Evolutionary conservation across 495 filamentous ascomycete genomes (phyloP), one percentile per base, ranked within the genome.

Genomic region (Trichoderma erinaceum): DNA sequence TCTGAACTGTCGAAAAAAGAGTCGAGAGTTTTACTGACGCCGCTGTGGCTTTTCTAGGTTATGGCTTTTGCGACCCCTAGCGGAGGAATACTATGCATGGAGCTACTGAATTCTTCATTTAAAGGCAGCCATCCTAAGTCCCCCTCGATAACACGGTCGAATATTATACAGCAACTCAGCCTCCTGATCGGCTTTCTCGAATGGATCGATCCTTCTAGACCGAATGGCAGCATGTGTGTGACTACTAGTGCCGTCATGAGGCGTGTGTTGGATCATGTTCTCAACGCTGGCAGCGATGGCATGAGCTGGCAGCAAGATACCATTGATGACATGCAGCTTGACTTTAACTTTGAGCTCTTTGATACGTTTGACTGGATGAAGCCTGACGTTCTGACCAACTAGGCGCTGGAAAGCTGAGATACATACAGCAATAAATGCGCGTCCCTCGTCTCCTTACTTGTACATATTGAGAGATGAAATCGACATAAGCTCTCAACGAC

Each of bases 151-250:
- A 85, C 86, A 0, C 82, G 86, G 13, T 85, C 87, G 1, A 84
- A 86, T 69, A 78, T 85, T 8, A 86, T 89, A 50, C 87, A 88
- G 58, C 87, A 88, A 66, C 78, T 89, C 6, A 88, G 86, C 67
- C 81, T 88, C 13, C 86, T 90, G 58, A 78, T 88, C 21, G 86
- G 84, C 0, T 82, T 81, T 46, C 75, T 89, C 4, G 82, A 82
- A 3, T 84, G 84, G 78, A 79, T 89, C 0, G 75, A 78, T 4
- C 85, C 85, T 1, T 81, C 77, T 0, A 82, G 83, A 32, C 82
- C 84, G 10, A 85, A 86, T 66, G 85, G 82, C 44, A 76, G 77
- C 11, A 77, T 82, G 4, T 89, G 84, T 73, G 77, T 71, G 32
- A 77, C 77, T 15, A 80, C 76, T 10, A 73, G 76, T 27, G 74